phyloP scores from a whole-genome alignment of 2,329 filamentous ascomycete genomes.

The Alternaria sp. region DNA sequence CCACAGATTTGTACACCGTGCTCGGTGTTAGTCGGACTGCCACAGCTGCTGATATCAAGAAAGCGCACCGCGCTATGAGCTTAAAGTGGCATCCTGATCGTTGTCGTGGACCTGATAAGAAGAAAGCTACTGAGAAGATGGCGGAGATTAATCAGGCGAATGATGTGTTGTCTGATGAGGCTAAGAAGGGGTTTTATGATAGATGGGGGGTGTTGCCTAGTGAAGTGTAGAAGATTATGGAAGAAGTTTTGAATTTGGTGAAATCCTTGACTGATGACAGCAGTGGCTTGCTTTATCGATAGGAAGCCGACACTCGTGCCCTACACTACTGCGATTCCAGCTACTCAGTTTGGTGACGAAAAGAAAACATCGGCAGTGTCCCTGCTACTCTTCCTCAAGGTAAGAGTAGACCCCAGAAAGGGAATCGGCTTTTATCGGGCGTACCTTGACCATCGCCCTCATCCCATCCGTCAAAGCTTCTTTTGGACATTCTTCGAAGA shows the following conservation, averaged over 20 bases:
- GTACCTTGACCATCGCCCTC: too few species aligned
- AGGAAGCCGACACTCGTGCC: too few species aligned
- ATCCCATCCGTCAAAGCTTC: too few species aligned
- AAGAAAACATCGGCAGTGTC: too few species aligned
- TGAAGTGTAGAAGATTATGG: background rate
- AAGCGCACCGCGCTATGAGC: constrained; percentile 91
- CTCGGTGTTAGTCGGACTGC: constrained; percentile 80
- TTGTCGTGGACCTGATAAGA: constrained; percentile 8
- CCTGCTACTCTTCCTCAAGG: background rate
- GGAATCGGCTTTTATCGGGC: too few species aligned
- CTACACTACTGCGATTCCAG: too few species aligned
- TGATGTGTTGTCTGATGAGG: constrained; percentile 21
- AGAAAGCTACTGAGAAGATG: constrained; percentile 28
- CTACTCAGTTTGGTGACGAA: too few species aligned
- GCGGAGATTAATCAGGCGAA: constrained; percentile 29
- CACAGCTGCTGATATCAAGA: constrained; percentile 84
- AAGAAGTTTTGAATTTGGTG: too few species aligned
- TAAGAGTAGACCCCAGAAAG: too few species aligned
- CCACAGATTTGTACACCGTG: constrained; percentile 75
- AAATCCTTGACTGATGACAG: too few species aligned
- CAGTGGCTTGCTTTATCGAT: too few species aligned
- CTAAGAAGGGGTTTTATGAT: constrained; percentile 25
- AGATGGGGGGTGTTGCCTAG: constrained; percentile 9
- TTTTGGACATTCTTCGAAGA: too few species aligned
- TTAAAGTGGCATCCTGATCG: constrained; percentile 92